These are phyloP conservation scores for Houttuynia cordata DNA, from an alignment of 164 flowering plant genomes.

Conservation along the genomic window DNA sequence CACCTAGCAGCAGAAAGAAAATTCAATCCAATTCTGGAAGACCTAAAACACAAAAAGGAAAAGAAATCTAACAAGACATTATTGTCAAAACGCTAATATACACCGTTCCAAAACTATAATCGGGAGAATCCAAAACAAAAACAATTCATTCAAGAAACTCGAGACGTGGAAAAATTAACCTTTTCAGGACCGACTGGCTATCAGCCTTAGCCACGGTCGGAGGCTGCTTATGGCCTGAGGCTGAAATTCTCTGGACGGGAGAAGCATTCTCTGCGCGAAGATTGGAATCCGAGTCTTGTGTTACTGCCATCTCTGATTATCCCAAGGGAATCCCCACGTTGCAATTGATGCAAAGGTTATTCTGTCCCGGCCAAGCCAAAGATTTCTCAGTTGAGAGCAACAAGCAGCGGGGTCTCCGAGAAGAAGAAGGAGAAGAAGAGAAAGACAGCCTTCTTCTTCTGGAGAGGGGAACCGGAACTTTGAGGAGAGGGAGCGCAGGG, in stretches of 20 bases:
- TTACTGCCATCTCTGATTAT: background rate
- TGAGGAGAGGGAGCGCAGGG: background rate
- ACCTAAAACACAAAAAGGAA: background rate
- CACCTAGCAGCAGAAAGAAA: too few species aligned
- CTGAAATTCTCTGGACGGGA: slow-evolving; percentile 5
- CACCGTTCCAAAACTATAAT: background rate
- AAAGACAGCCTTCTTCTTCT: background rate
- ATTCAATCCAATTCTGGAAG: too few species aligned
- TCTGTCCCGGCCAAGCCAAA: background rate
- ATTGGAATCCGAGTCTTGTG: background rate
- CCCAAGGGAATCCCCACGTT: background rate
- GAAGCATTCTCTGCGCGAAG: background rate
- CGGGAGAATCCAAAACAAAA: slow-evolving; percentile 1
- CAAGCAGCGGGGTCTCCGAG: background rate
- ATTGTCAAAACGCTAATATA: background rate
- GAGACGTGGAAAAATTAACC: slow-evolving; percentile 15
- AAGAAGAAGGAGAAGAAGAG: background rate
- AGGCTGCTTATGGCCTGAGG: slow-evolving; percentile 25
- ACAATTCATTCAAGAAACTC: background rate
- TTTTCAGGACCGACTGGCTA: slow-evolving; percentile 49
- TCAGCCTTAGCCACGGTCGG: slow-evolving; percentile 33
- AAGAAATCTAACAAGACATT: background rate
- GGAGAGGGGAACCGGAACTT: background rate
- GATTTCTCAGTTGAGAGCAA: background rate
- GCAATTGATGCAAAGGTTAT: background rate